A percentile compares a stretch with the other conserved stretches of the same genome.
Evolutionary conservation across 805 yeast genomes (phyloP).

Genomic region (Metschnikowia continentalis): DNA sequence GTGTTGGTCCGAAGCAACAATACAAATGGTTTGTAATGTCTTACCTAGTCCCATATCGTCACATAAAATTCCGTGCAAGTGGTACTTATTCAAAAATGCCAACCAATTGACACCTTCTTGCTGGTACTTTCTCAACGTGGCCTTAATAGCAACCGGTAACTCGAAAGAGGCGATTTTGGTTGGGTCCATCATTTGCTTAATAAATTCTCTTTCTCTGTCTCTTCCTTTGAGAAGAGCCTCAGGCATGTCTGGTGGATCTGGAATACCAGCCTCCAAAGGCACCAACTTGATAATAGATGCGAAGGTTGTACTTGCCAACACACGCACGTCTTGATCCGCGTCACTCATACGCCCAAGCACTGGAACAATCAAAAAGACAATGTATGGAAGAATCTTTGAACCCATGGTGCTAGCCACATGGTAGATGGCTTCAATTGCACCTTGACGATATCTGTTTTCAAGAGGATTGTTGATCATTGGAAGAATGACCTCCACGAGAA

Average conservation of each 20-base stretch:
- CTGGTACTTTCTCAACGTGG: slow-evolving; percentile 89
- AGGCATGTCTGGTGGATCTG: slow-evolving; percentile 92
- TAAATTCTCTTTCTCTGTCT: slow-evolving; percentile 89
- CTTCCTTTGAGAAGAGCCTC: slow-evolving; percentile 78
- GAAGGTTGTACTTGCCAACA: slow-evolving; percentile 90
- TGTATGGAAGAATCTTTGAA: slow-evolving; percentile 83
- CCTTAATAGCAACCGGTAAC: slow-evolving; percentile 87
- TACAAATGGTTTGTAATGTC: slow-evolving; percentile 94
- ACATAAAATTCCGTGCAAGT: slow-evolving; percentile 94
- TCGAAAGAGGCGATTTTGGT: slow-evolving; percentile 82
- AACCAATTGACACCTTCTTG: slow-evolving; percentile 99
- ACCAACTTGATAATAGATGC: slow-evolving; percentile 93
- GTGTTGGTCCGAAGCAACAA: slow-evolving; percentile 93
- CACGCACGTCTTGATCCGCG: slow-evolving; percentile 80
- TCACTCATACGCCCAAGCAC: slow-evolving; percentile 98
- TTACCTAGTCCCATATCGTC: slow-evolving; percentile 99
- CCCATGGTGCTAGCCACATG: slow-evolving; percentile 87
- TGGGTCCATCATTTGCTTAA: slow-evolving; percentile 97
- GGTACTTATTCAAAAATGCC: slow-evolving; percentile 90
- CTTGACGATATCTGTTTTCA: slow-evolving; percentile 72
- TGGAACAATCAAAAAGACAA: slow-evolving; percentile 93
- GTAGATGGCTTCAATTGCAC: slow-evolving; percentile 87
- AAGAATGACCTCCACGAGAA: slow-evolving; percentile 68
- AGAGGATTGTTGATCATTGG: slow-evolving; percentile 81
- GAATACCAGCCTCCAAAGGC: slow-evolving; percentile 95